phyloP scores from a whole-genome alignment of 2,329 filamentous ascomycete genomes.

The Arthrocladium fulminans region DNA sequence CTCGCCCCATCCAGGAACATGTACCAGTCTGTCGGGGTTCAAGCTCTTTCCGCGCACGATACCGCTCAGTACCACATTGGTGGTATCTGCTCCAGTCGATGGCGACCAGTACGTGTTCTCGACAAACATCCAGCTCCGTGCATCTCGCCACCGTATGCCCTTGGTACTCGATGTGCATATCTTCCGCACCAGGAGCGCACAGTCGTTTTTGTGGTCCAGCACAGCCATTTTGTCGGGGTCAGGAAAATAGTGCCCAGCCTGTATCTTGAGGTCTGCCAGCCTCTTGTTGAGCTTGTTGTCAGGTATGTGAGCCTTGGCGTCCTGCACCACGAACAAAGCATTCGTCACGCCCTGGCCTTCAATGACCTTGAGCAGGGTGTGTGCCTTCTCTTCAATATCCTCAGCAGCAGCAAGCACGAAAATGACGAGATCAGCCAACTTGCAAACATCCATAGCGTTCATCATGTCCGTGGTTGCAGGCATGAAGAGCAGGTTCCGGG shows the following conservation, averaged over 20 bases:
- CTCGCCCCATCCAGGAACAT: slow-evolving; percentile 87
- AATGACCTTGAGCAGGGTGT: slow-evolving; percentile 74
- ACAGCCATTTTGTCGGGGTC: slow-evolving; percentile 84
- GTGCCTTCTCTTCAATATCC: slow-evolving; percentile 76
- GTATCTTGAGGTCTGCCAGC: slow-evolving; percentile 75
- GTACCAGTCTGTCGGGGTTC: slow-evolving; percentile 81
- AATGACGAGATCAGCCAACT: slow-evolving; percentile 83
- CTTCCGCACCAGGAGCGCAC: slow-evolving; percentile 79
- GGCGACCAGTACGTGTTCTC: slow-evolving; percentile 69
- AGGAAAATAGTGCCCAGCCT: slow-evolving; percentile 90
- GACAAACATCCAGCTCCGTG: slow-evolving; percentile 88
- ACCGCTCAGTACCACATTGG: slow-evolving; percentile 68
- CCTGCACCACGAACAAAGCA: slow-evolving; percentile 75
- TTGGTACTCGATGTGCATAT: slow-evolving; percentile 88
- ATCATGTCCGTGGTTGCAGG: slow-evolving; percentile 64
- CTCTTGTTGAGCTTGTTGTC: slow-evolving; percentile 70
- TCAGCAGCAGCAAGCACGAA: slow-evolving; percentile 73
- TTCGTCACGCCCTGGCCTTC: slow-evolving; percentile 94
- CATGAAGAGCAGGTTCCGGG: slow-evolving; percentile 85
- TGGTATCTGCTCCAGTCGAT: slow-evolving; percentile 38
- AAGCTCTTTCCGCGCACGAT: slow-evolving; percentile 76
- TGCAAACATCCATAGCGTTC: slow-evolving; percentile 72
- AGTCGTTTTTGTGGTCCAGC: slow-evolving; percentile 81
- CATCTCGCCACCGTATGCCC: slow-evolving; percentile 90
- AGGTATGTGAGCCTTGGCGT: slow-evolving; percentile 67